phyloP scores from a whole-genome alignment of 2,329 filamentous ascomycete species.

The Botrytis pseudocinerea region DNA sequence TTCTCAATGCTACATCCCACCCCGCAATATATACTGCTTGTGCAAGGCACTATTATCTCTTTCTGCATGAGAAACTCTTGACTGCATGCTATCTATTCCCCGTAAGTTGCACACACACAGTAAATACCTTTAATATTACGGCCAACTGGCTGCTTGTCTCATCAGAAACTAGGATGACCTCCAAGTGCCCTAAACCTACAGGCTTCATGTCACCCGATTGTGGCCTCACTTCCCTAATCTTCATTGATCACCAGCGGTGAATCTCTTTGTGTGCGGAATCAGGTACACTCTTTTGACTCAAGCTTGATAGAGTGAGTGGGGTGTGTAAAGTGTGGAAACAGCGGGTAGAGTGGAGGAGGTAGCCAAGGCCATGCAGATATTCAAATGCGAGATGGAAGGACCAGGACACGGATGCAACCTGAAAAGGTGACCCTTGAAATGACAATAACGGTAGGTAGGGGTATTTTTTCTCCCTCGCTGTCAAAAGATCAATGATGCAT shows the following conservation, averaged over 20 bases:
- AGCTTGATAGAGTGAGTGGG: slow-evolving; percentile 13
- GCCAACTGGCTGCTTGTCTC: neutral
- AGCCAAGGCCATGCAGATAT: slow-evolving; percentile 11
- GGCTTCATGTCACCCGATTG: neutral
- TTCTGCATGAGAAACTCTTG: slow-evolving; percentile 1
- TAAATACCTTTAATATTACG: neutral
- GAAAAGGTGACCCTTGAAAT: slow-evolving; percentile 5
- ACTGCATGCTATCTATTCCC: neutral
- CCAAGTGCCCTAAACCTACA: neutral
- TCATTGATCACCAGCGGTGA: neutral
- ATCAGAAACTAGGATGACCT: neutral
- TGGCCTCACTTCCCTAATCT: neutral
- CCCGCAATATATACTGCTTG: slow-evolving; percentile 19
- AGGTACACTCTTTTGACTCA: neutral
- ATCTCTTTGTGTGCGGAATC: neutral
- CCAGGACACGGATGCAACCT: slow-evolving; percentile 7
- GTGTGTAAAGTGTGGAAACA: neutral
- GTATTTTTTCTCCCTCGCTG: neutral
- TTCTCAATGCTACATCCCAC: slow-evolving; percentile 1
- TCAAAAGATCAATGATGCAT: slow-evolving; percentile 12
- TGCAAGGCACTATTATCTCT: neutral
- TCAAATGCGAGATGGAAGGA: slow-evolving; percentile 10
- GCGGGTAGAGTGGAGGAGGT: slow-evolving; percentile 18
- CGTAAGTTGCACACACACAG: neutral
- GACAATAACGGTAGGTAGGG: slow-evolving; percentile 9